phyloP scores from a whole-genome alignment of 805 yeast species.

The Nakazawaea molendinolei region DNA sequence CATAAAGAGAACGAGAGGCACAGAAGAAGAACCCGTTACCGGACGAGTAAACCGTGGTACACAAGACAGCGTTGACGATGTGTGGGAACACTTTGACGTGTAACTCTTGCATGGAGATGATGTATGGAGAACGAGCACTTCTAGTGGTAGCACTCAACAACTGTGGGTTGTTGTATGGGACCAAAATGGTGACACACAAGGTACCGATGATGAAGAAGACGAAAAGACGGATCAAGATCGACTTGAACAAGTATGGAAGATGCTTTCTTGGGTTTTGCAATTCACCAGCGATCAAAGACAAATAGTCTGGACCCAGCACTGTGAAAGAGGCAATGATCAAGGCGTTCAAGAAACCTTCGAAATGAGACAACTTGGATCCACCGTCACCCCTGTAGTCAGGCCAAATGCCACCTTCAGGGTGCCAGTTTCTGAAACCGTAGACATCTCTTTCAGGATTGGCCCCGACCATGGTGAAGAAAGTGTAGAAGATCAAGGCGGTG shows the following conservation, averaged over 20 bases:
- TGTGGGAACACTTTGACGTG: conserved; percentile 62
- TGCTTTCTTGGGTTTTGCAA: conserved; percentile 38
- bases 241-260: conserved; percentile 37
- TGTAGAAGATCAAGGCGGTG: conserved; percentile 31
- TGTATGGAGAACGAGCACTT: conserved; percentile 64
- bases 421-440: conserved; percentile 56
- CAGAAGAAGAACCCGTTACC: conserved; percentile 77
- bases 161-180: conserved; percentile 34
- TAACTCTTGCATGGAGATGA: conserved; percentile 67
- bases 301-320: conserved; percentile 53
- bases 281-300: conserved; percentile 40
- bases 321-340: conserved; percentile 65
- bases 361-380: conserved; percentile 47
- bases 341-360: conserved; percentile 56
- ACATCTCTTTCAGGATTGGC: conserved; percentile 68
- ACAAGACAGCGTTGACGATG: conserved; percentile 66
- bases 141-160: conserved; percentile 27
- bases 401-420: conserved; percentile 30
- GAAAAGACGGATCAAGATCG: conserved; percentile 36
- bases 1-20: conserved; percentile 60
- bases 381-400: conserved; percentile 29
- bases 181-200: conserved; percentile 37
- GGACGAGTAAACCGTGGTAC: conserved; percentile 73
- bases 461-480: conserved; percentile 65
- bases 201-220: conserved; percentile 43